These are phyloP conservation scores for Phanerochaete sordida DNA, from an alignment of 768 basidiomycete species.

Conservation along the genomic window DNA sequence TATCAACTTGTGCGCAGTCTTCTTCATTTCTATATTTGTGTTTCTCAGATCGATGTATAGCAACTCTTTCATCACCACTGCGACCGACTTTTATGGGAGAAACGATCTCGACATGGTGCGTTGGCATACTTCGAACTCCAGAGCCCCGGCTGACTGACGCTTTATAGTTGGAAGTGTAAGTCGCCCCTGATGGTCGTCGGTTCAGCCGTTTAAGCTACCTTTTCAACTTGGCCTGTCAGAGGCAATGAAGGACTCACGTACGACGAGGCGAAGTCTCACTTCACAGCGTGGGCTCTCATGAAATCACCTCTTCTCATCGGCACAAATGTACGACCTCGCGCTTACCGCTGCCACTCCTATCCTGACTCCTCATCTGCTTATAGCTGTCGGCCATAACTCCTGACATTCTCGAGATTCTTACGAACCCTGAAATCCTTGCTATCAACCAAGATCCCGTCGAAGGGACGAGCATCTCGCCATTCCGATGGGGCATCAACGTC, in stretches of 20 bases:
- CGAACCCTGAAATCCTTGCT: conserved; percentile 60
- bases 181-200: background rate
- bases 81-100: conserved; percentile 64
- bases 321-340: conserved; percentile 29
- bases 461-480: conserved; percentile 60
- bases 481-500: conserved; percentile 68
- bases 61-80: conserved; percentile 61
- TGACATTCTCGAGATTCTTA: conserved; percentile 52
- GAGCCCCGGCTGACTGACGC: background rate
- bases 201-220: background rate
- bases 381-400: conserved; percentile 50
- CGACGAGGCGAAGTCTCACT: conserved; percentile 67
- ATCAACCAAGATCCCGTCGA: conserved; percentile 67
- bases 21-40: background rate
- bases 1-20: conserved; percentile 44
- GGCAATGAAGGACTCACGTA: conserved; percentile 60
- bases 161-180: background rate
- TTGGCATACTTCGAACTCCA: background rate
- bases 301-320: conserved; percentile 66
- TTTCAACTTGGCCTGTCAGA: conserved; percentile 27
- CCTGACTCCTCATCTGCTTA: background rate
- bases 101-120: conserved; percentile 68
- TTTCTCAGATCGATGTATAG: conserved; percentile 27
- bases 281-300: conserved; percentile 71
- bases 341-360: background rate